Evolutionary conservation across 805 yeast species (phyloP).

Genomic region (Kazachstania kunashirensis): DNA sequence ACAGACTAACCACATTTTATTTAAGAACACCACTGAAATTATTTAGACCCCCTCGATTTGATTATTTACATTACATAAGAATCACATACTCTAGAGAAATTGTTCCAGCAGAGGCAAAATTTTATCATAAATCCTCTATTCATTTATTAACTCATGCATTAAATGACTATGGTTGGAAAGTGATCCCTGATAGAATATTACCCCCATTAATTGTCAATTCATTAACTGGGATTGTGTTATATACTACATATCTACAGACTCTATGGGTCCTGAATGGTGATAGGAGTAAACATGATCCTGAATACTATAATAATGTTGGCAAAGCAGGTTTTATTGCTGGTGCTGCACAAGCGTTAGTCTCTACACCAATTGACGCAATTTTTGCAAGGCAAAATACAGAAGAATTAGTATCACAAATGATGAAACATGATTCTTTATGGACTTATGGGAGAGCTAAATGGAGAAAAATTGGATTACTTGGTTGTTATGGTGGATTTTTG

Average conservation of each 20-base stretch:
- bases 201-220: constrained; percentile 88
- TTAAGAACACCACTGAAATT: constrained; percentile 74
- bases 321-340: constrained; percentile 84
- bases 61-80: constrained; percentile 64
- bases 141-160: constrained; percentile 67
- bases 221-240: constrained; percentile 77
- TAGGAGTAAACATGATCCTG: too few relatives aligned
- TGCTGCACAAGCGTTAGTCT: constrained; percentile 75
- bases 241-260: constrained; percentile 51
- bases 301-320: constrained; percentile 42
- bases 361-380: constrained; percentile 90
- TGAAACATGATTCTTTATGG: constrained; percentile 63
- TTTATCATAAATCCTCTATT: constrained; percentile 63
- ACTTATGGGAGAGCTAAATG: constrained; percentile 60
- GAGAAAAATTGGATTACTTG: constrained; percentile 63
- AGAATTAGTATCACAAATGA: constrained; percentile 52
- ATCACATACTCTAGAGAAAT: constrained; percentile 25
- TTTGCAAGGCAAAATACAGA: constrained; percentile 71
- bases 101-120: constrained; percentile 12
- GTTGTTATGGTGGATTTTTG: constrained; percentile 86
- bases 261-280: not conserved
- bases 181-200: constrained; percentile 65
- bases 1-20: constrained; percentile 69
- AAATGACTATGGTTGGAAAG: constrained; percentile 72
- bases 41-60: constrained; percentile 85